Conservation (phyloP, 1,139 yeast genomes). For the Blastobotrys petasosporus region DNA sequence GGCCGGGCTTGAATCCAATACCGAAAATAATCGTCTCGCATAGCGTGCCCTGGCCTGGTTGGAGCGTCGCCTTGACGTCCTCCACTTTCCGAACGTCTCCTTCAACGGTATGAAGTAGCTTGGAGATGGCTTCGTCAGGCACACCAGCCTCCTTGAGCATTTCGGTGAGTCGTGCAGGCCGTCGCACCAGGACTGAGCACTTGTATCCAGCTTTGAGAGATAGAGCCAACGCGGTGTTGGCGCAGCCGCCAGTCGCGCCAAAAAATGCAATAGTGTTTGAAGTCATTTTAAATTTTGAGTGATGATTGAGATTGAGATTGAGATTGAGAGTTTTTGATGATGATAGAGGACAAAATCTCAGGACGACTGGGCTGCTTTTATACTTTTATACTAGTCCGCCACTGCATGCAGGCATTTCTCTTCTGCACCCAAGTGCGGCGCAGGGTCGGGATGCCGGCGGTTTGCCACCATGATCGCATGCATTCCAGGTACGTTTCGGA, state of each 20-base stretch:
- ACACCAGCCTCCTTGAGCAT: slow-evolving; percentile 1
- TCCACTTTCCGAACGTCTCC: background rate
- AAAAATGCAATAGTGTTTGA: background rate
- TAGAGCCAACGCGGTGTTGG: background rate
- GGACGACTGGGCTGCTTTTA: too few relatives aligned
- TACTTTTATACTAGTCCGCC: too few relatives aligned
- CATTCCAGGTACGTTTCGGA: too few relatives aligned
- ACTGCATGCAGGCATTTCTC: too few relatives aligned
- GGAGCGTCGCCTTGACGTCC: background rate
- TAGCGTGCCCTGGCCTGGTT: background rate
- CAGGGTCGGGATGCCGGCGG: too few relatives aligned
- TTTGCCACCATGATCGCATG: too few relatives aligned
- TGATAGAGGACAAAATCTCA: too few relatives aligned
- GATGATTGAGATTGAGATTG: too few relatives aligned
- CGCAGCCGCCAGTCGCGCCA: slow-evolving; percentile 1
- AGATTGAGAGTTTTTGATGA: too few relatives aligned
- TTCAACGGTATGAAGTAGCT: background rate
- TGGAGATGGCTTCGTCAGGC: background rate
- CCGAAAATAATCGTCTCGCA: background rate
- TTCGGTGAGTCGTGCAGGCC: background rate
- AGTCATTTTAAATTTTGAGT: background rate
- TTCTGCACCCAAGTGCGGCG: too few relatives aligned
- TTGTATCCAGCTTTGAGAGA: background rate
- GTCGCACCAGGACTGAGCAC: background rate
- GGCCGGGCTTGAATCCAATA: background rate